Base-by-base conservation (phyloP, 2,329 filamentous ascomycete species). In the Colletotrichum truncatum region DNA sequence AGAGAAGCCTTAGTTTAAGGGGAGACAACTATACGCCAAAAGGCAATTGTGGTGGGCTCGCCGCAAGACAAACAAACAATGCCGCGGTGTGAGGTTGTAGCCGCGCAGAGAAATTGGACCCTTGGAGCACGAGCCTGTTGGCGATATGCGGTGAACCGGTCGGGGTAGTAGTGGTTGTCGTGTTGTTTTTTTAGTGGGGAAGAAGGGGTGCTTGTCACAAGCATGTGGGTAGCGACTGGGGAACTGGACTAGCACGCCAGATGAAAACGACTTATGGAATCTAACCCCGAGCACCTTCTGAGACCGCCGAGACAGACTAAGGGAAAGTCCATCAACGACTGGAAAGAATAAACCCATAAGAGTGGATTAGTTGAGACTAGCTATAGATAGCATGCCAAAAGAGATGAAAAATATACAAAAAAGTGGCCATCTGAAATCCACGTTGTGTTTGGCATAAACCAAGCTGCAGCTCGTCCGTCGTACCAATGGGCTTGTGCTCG, bases 131-230 rank as follows among this genome's bases (percentile, higher is more conserved):
- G 21, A 39, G 54, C 54, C 54, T 48, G 41, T 48, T 48, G 30
- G 41, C 41, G 54, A 57, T 48, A 46, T 57, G 54, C 41, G 41
- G 54, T 57, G 54, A 38, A 38, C 46, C 34, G 36, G 41, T 57
- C 21, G 23, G 54, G 54, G 39, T 26, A 48, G 54, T 16, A 54
- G 51, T 46, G 41, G 18, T 32, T 34, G 26, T 57, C 23, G 28
- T 57, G 54, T 46, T 48, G 7, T 48, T 48, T 36, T 36, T 28
- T 26, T 6, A 36, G 54, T 38, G 54, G 54, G 54, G 39, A 36
- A 32, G 48, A 26, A 7, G 43, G 56, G 11, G 30, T 30, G n/a
- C n/a, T 38, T 49, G 53, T 52, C 4, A 36, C 11, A 52, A 14
- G 11, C 21, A 43, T 60, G 39, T 52, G 45, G 38, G 4, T 55